A percentile compares a stretch with the other conserved stretches of the same genome.
Evolutionary conservation across 1,284 basidiomycete species (phyloP).

Genomic region (Farysia itapuensis): DNA sequence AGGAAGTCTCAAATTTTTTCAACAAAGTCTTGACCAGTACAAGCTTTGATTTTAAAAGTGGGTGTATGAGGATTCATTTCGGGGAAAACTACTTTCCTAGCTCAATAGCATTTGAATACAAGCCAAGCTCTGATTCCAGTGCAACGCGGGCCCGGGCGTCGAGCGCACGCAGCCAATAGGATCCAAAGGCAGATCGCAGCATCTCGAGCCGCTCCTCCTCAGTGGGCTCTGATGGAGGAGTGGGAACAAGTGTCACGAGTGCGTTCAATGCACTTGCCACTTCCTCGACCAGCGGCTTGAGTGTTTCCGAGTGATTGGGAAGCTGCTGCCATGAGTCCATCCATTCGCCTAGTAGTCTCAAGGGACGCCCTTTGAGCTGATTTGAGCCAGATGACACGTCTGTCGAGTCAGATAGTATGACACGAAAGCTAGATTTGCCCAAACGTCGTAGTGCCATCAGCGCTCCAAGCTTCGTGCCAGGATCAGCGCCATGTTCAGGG

Average conservation of each 20-base stretch:
- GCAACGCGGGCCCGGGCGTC: constrained; percentile 26
- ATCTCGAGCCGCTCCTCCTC: constrained; percentile 13
- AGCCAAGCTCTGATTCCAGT: constrained; percentile 28
- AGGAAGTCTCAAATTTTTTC: too few relatives aligned
- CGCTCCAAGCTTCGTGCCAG: constrained; percentile 54
- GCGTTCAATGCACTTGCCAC: constrained; percentile 24
- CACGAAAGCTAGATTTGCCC: constrained; percentile 48
- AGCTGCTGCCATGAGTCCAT: constrained; percentile 26
- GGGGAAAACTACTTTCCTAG: too few relatives aligned
- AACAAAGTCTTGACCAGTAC: too few relatives aligned
- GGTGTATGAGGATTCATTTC: too few relatives aligned
- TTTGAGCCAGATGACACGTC: constrained; percentile 14
- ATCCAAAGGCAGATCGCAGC: constrained; percentile 12
- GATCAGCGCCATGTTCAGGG: constrained; percentile 24
- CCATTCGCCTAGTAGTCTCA: constrained; percentile 38
- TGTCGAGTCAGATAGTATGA: constrained; percentile 31
- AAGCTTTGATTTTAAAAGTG: too few relatives aligned
- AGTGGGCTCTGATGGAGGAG: constrained; percentile 14
- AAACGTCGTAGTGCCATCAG: constrained; percentile 49
- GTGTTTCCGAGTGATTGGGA: neutral
- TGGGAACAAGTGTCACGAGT: constrained; percentile 26
- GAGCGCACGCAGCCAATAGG: constrained; percentile 27
- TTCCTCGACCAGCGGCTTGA: constrained; percentile 24
- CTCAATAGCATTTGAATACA: too few relatives aligned
- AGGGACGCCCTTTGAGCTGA: constrained; percentile 8